phyloP scores from a whole-genome alignment of 23 red algal species.

The Pyropia haitanensis region DNA sequence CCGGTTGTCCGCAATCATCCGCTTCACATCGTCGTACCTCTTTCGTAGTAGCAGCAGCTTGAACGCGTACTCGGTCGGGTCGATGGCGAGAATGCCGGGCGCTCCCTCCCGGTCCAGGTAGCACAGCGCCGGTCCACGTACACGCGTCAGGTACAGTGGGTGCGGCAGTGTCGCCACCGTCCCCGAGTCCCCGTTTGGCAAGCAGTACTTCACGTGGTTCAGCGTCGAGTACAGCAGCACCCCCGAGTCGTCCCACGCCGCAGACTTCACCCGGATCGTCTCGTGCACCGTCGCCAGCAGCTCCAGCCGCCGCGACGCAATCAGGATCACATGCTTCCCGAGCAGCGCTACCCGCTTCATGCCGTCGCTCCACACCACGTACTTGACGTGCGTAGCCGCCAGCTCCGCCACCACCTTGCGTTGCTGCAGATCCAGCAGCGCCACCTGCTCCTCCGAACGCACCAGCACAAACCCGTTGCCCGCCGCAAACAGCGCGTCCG shows the following conservation, averaged over 20 bases:
- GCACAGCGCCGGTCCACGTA: slow-evolving; percentile 83
- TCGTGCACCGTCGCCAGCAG: slow-evolving; percentile 87
- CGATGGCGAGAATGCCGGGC: slow-evolving; percentile 77
- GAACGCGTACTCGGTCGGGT: slow-evolving; percentile 97
- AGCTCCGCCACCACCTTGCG: slow-evolving; percentile 70
- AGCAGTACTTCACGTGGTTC: slow-evolving; percentile 99
- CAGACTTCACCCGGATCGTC: slow-evolving; percentile 98
- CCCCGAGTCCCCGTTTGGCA: slow-evolving; percentile 95
- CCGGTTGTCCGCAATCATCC: slow-evolving; percentile 77
- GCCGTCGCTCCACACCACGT: slow-evolving; percentile 93
- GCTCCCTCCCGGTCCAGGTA: slow-evolving; percentile 80
- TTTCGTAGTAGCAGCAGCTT: slow-evolving; percentile 87
- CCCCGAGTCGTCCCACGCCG: slow-evolving; percentile 98
- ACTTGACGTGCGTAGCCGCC: slow-evolving; percentile 44
- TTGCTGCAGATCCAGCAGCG: slow-evolving; percentile 77
- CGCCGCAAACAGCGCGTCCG: slow-evolving; percentile 68
- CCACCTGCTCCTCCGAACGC: slow-evolving; percentile 59
- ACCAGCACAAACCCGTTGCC: slow-evolving; percentile 80
- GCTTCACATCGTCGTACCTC: slow-evolving; percentile 89
- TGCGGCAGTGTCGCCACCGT: slow-evolving; percentile 74
- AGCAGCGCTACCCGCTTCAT: slow-evolving; percentile 75
- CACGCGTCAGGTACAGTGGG: slow-evolving; percentile 83
- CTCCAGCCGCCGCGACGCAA: slow-evolving; percentile 83
- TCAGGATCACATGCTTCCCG: slow-evolving; percentile 79
- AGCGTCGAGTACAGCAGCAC: slow-evolving; percentile 94